phyloP scores from a whole-genome alignment of 2,329 filamentous ascomycete genomes.

The Ophiostoma pallidulum region DNA sequence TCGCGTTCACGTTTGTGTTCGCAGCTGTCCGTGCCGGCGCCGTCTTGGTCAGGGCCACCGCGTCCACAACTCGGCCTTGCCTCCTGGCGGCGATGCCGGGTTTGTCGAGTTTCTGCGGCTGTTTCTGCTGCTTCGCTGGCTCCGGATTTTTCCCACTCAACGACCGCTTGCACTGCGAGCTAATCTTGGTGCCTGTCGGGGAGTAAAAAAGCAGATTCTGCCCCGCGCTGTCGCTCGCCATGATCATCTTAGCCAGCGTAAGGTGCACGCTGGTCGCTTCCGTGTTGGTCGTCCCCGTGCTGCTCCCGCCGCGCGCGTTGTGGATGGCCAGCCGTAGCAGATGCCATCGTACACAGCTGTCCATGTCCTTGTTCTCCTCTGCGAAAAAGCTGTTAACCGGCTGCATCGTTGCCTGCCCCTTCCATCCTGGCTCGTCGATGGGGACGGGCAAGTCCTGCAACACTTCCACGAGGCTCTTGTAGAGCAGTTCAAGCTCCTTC shows the following conservation, averaged over 20 bases:
- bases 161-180: background rate
- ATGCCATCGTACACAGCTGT: conserved; percentile 1
- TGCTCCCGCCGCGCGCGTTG: background rate
- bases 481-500: background rate
- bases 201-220: background rate
- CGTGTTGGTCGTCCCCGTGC: background rate
- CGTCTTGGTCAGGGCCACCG: too few relatives aligned
- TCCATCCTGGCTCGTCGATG: too few relatives aligned
- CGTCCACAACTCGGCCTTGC: too few relatives aligned
- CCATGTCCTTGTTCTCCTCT: background rate
- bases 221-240: background rate
- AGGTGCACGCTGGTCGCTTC: background rate
- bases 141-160: background rate
- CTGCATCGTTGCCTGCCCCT: background rate
- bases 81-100: too few relatives aligned
- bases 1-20: too few relatives aligned
- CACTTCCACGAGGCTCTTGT: background rate
- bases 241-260: background rate
- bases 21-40: too few relatives aligned
- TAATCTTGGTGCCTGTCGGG: background rate
- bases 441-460: too few relatives aligned
- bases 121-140: background rate
- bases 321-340: background rate
- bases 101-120: background rate
- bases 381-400: background rate